Evolutionary conservation across 257 asterid genomes (phyloP).

Genomic region (Solanum appendiculatum): DNA sequence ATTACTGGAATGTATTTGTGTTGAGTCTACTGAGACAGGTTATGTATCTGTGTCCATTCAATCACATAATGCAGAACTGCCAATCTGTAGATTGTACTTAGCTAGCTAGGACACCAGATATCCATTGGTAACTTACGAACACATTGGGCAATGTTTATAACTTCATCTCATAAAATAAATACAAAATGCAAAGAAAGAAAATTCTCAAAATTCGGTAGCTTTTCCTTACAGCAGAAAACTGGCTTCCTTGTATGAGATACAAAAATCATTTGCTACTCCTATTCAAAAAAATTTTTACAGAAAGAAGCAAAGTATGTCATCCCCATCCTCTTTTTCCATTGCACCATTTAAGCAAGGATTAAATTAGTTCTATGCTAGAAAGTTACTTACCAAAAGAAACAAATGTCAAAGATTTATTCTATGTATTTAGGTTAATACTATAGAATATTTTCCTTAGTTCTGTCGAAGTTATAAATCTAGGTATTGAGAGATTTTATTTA

Average conservation of each 20-base stretch:
- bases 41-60: not conserved
- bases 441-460: not conserved
- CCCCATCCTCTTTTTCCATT: not conserved
- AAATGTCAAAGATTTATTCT: not conserved
- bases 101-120: not conserved
- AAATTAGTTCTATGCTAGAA: not conserved
- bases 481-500: not conserved
- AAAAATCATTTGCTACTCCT: not conserved
- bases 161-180: not conserved
- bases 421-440: not conserved
- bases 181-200: not conserved
- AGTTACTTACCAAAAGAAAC: not conserved
- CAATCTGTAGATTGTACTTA: not conserved
- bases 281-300: not conserved
- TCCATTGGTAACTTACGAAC: not conserved
- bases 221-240: not conserved
- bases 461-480: not conserved
- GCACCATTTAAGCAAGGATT: not conserved
- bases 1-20: not conserved
- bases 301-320: not conserved
- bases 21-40: not conserved
- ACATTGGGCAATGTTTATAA: not conserved
- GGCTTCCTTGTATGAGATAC: not conserved
- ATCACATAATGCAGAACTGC: not conserved
- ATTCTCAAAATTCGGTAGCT: not conserved